phyloP scores from a whole-genome alignment of 2,329 filamentous ascomycete species.

The Penicillium olsonii region DNA sequence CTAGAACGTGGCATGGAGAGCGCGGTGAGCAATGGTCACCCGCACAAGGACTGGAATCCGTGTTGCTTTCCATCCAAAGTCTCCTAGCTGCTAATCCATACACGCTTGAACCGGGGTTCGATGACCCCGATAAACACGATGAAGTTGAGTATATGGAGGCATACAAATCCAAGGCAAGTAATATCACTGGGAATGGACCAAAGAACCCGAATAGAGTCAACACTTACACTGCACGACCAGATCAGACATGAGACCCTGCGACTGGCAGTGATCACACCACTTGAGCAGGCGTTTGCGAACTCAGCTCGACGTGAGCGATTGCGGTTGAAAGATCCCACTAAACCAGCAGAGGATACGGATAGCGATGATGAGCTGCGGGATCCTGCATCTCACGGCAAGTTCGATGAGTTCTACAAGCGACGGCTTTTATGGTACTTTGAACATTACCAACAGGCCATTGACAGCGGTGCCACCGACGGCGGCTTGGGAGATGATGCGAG shows the following conservation, averaged over 20 bases:
- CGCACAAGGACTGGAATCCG: constrained; percentile 90
- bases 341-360: constrained; percentile 29
- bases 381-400: constrained; percentile 66
- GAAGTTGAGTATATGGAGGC: constrained; percentile 74
- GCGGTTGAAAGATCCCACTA: constrained; percentile 40
- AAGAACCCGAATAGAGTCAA: not conserved
- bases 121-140: constrained; percentile 64
- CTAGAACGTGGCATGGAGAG: constrained; percentile 88
- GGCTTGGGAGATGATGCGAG: constrained; percentile 58
- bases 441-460: constrained; percentile 73
- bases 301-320: not conserved
- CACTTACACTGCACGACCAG: constrained; percentile 46
- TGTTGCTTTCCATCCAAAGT: constrained; percentile 93
- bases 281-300: constrained; percentile 71
- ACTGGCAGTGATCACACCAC: constrained; percentile 78
- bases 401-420: constrained; percentile 85
- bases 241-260: constrained; percentile 89
- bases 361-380: not conserved
- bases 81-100: constrained; percentile 93
- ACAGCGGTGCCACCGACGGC: constrained; percentile 67
- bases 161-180: constrained; percentile 75
- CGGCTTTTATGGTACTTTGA: constrained; percentile 96
- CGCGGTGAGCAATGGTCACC: constrained; percentile 94
- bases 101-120: constrained; percentile 93
- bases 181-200: not conserved